phyloP scores from a whole-genome alignment of 805 yeast genomes.

The Saturnispora zaruensis region DNA sequence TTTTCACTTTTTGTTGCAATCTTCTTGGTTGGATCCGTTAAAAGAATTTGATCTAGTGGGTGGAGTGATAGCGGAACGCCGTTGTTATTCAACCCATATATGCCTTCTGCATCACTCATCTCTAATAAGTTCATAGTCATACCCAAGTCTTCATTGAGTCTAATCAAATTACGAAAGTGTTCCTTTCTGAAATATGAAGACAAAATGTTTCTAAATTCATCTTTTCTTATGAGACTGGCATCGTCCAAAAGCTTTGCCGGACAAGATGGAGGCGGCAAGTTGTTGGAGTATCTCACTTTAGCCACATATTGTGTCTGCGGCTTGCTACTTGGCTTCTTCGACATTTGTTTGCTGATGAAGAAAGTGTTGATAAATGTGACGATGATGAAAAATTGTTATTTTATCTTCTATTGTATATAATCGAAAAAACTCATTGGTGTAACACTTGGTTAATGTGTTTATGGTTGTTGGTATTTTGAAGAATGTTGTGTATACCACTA shows the following conservation, averaged over 20 bases:
- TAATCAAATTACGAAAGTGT: constrained; percentile 54
- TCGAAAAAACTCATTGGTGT: background rate
- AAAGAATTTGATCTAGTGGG: constrained; percentile 65
- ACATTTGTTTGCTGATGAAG: background rate
- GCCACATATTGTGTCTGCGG: constrained; percentile 45
- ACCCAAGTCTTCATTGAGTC: constrained; percentile 57
- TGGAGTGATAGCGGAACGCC: constrained; percentile 40
- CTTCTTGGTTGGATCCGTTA: constrained; percentile 68
- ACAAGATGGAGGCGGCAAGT: constrained; percentile 86
- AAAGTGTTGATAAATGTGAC: background rate
- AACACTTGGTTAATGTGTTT: background rate
- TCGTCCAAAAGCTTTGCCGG: constrained; percentile 72
- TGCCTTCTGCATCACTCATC: constrained; percentile 41
- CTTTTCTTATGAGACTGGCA: constrained; percentile 24
- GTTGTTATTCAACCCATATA: constrained; percentile 13
- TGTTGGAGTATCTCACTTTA: constrained; percentile 73
- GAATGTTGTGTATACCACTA: constrained; percentile 48
- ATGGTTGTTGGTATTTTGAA: constrained; percentile 27
- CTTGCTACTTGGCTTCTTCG: constrained; percentile 3
- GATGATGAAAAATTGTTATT: background rate
- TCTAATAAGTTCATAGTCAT: constrained; percentile 64
- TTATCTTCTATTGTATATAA: background rate
- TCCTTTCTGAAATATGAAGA: constrained; percentile 69
- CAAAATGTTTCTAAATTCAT: constrained; percentile 47
- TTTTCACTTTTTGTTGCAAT: constrained; percentile 30